Evolutionary conservation across 768 basidiomycete genomes (phyloP).

Genomic region (Rubroboletus satanas): DNA sequence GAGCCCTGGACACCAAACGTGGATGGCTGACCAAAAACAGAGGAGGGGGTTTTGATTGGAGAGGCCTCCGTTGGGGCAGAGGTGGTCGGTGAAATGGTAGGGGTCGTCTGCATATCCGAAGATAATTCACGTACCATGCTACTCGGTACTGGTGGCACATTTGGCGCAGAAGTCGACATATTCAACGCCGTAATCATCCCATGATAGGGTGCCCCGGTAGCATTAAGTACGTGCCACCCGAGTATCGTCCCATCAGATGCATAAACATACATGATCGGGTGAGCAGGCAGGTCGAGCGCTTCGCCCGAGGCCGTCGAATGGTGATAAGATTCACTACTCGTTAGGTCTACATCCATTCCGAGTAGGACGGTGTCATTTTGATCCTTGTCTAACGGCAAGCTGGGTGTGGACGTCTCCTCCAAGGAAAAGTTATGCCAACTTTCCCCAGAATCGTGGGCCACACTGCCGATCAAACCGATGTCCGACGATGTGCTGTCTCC

Average conservation of each 20-base stretch:
- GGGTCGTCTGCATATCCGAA: conserved; percentile 30
- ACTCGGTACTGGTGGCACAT: conserved; percentile 11
- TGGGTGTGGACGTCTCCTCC: conserved; percentile 50
- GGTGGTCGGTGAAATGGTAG: conserved; percentile 18
- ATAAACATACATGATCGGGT: conserved; percentile 70
- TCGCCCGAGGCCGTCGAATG: conserved; percentile 41
- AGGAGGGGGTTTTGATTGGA: conserved; percentile 28
- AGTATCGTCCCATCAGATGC: conserved; percentile 75
- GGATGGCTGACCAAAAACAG: conserved; percentile 36
- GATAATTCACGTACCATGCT: conserved; percentile 28
- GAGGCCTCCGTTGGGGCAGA: conserved; percentile 17
- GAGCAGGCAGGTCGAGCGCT: conserved; percentile 40
- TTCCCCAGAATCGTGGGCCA: conserved; percentile 29
- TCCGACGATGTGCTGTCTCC: conserved; percentile 52
- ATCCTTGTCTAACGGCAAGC: conserved; percentile 64
- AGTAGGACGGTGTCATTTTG: conserved; percentile 68
- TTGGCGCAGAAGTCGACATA: conserved; percentile 5
- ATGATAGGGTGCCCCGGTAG: conserved; percentile 48
- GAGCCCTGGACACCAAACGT: conserved; percentile 24
- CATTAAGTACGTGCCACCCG: conserved; percentile 67
- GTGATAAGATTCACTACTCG: conserved; percentile 40
- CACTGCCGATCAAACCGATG: conserved; percentile 42
- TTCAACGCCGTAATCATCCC: conserved; percentile 42
- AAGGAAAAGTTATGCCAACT: conserved; percentile 44
- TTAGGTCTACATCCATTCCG: conserved; percentile 64